Evolutionary conservation across 768 basidiomycete species (phyloP).

Genomic region (Mycena crocata): DNA sequence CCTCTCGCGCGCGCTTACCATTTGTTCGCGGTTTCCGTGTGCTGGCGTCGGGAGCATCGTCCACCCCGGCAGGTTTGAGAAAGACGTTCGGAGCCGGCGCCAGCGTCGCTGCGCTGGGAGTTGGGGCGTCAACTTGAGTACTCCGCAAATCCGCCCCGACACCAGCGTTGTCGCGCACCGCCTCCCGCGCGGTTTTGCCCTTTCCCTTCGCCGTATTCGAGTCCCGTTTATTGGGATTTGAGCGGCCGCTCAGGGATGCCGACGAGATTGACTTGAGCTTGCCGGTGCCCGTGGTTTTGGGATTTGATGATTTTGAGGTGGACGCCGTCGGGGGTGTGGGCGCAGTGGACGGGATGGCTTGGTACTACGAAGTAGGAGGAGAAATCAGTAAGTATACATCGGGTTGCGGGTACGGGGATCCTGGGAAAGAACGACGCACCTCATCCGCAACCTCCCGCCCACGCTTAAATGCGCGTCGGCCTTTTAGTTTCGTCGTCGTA

Average conservation of each 20-base stretch:
- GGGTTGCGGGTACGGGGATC: no score
- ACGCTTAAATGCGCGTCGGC: slow-evolving; percentile 65
- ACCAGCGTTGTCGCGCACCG: slow-evolving; percentile 58
- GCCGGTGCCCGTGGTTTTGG: neutral
- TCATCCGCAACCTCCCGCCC: slow-evolving; percentile 57
- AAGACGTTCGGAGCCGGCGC: slow-evolving; percentile 45
- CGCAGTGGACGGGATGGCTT: neutral
- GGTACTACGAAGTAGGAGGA: slow-evolving; percentile 11
- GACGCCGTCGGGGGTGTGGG: slow-evolving; percentile 1
- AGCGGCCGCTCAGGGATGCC: slow-evolving; percentile 3
- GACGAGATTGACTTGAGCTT: slow-evolving; percentile 11
- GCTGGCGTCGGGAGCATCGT: slow-evolving; percentile 52
- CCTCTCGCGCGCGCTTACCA: neutral
- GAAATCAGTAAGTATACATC: neutral
- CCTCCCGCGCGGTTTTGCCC: slow-evolving; percentile 54
- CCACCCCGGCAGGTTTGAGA: slow-evolving; percentile 69
- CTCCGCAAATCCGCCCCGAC: slow-evolving; percentile 63
- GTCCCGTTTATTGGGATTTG: slow-evolving; percentile 33
- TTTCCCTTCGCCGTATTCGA: slow-evolving; percentile 39
- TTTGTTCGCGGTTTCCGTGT: slow-evolving; percentile 8
- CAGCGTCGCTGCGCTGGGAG: neutral
- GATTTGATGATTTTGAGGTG: neutral
- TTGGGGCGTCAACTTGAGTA: slow-evolving; percentile 30
- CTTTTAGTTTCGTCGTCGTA: slow-evolving; percentile 45
- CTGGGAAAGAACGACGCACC: slow-evolving; percentile 27